These are phyloP conservation scores for Fusarium scirpi DNA, from an alignment of 2,329 filamentous ascomycete genomes.

Conservation along the genomic window DNA sequence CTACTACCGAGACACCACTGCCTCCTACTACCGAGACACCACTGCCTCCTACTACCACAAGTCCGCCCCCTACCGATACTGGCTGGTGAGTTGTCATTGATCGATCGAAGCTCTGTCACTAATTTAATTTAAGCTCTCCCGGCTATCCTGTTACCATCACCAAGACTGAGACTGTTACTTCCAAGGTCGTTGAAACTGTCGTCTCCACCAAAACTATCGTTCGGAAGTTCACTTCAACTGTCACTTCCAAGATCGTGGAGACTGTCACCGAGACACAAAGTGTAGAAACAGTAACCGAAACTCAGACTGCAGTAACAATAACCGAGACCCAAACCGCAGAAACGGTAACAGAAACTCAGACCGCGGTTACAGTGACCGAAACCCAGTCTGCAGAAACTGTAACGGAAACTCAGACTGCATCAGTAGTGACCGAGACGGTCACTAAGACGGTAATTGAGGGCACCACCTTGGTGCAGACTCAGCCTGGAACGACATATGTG, in stretches of 20 bases:
- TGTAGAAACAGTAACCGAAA: slow-evolving; percentile 4
- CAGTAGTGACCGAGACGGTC: background rate
- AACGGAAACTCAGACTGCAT: slow-evolving; percentile 5
- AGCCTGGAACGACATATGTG: background rate
- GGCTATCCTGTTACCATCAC: slow-evolving; percentile 1
- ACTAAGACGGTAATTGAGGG: slow-evolving; percentile 1
- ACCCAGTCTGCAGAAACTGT: slow-evolving; percentile 1
- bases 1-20: background rate
- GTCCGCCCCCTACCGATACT: slow-evolving; percentile 6
- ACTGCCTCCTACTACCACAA: slow-evolving; percentile 8
- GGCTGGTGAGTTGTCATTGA: slow-evolving; percentile 10
- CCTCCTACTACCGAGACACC: background rate
- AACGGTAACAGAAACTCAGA: slow-evolving; percentile 3
- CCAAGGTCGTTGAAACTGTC: slow-evolving; percentile 14
- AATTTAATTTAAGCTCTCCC: slow-evolving; percentile 10
- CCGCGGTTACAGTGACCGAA: background rate
- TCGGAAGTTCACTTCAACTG: background rate
- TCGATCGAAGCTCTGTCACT: background rate
- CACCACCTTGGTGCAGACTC: slow-evolving; percentile 20
- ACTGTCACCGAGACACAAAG: background rate
- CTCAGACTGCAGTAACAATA: background rate
- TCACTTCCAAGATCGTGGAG: background rate
- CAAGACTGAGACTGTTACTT: slow-evolving; percentile 1
- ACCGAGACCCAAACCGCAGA: background rate
- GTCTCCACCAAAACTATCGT: background rate